Evolutionary conservation across 805 yeast genomes (phyloP).

Genomic region (Starmerella lactis-condensi): DNA sequence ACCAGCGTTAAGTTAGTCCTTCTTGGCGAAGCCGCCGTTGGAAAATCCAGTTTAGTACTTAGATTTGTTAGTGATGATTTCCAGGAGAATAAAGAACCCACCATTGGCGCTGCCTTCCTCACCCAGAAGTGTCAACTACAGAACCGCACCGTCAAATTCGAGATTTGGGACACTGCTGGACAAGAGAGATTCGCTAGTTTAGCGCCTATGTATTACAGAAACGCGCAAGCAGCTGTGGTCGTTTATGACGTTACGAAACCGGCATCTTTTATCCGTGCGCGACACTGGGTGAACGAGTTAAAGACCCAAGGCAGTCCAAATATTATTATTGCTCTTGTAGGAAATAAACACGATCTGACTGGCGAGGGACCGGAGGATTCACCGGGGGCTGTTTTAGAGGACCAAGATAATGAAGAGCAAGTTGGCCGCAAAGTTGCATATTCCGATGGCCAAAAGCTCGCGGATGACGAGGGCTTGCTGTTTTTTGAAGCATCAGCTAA

Average conservation of each 20-base stretch:
- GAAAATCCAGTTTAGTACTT: conserved; percentile 79
- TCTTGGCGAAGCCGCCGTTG: conserved; percentile 95
- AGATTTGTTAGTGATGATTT: conserved; percentile 89
- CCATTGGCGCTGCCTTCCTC: conserved; percentile 93
- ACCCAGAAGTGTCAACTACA: conserved; percentile 86
- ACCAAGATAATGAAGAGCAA: conserved; percentile 14
- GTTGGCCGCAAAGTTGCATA: conserved; percentile 53
- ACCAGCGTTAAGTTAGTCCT: conserved; percentile 77
- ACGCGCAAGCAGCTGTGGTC: conserved; percentile 91
- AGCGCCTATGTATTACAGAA: conserved; percentile 94
- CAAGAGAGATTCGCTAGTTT: conserved; percentile 91
- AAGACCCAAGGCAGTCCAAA: conserved; percentile 90
- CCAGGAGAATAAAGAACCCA: conserved; percentile 93
- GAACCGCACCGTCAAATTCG: conserved; percentile 56
- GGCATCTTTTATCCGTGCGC: conserved; percentile 82
- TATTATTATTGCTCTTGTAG: conserved; percentile 82
- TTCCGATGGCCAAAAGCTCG: conserved; percentile 73
- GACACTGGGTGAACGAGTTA: conserved; percentile 94
- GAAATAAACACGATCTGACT: conserved; percentile 73
- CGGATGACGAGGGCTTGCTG: conserved; percentile 75
- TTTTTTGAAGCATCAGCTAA: conserved; percentile 93
- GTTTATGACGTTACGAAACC: conserved; percentile 93
- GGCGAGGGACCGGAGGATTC: conserved; percentile 25
- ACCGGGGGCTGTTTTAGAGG: conserved; percentile 17
- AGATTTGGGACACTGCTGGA: conserved; percentile 75